phyloP scores from a whole-genome alignment of 495 filamentous ascomycete species.

The Penicillium nucicola region DNA sequence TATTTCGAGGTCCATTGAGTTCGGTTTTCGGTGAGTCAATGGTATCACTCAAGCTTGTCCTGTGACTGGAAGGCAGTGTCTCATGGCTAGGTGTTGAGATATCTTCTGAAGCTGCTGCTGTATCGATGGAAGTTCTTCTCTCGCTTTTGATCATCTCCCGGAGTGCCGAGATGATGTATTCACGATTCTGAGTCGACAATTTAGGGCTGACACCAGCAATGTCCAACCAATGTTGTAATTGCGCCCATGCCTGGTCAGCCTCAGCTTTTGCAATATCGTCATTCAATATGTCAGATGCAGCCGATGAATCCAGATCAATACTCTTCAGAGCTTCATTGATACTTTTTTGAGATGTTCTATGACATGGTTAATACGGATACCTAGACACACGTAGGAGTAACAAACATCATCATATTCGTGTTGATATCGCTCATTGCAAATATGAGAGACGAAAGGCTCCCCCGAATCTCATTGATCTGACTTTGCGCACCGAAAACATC shows the following conservation, averaged over 20 bases:
- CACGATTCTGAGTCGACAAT: conserved; percentile 8
- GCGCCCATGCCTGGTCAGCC: conserved; percentile 9
- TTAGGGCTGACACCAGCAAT: conserved; percentile 8
- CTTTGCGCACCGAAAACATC: not conserved
- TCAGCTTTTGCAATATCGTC: not conserved
- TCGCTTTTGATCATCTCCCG: not conserved
- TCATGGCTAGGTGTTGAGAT: not conserved
- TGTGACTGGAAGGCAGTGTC: not conserved
- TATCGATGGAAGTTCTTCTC: not conserved
- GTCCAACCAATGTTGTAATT: conserved; percentile 8
- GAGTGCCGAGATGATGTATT: conserved; percentile 11
- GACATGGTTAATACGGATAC: not conserved
- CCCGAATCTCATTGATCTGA: conserved; percentile 12
- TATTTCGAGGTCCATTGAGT: not conserved
- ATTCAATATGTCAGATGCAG: conserved; percentile 4
- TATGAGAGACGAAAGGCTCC: conserved; percentile 6
- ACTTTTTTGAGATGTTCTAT: conserved; percentile 15
- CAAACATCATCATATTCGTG: conserved; percentile 20
- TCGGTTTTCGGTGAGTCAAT: not conserved
- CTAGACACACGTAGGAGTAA: not conserved
- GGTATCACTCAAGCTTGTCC: not conserved
- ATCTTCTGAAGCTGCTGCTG: not conserved
- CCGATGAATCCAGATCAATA: no score
- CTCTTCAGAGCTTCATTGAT: conserved; percentile 10
- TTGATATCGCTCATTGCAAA: conserved; percentile 18